phyloP scores from a whole-genome alignment of 2,329 filamentous ascomycete genomes.

The Cryphonectria parasitica region DNA sequence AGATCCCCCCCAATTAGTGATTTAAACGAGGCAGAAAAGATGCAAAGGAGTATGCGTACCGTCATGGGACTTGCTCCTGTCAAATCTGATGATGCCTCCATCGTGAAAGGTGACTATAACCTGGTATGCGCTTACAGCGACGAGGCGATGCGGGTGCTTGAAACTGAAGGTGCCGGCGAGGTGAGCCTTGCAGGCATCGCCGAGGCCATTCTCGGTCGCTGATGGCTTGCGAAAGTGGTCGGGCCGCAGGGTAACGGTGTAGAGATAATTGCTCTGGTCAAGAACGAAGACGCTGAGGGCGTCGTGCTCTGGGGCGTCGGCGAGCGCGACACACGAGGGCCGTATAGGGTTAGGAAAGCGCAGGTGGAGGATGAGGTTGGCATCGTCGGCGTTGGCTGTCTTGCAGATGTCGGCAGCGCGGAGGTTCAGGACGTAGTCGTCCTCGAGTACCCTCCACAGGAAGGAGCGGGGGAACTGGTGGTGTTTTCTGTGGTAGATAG shows the following conservation, averaged over 20 bases:
- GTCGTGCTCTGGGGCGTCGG: conserved; percentile 79
- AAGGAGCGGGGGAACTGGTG: conserved; percentile 81
- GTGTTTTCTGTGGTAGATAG: conserved; percentile 81
- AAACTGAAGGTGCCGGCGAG: conserved; percentile 74
- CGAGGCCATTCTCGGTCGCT: conserved; percentile 73
- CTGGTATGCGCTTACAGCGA: conserved; percentile 73
- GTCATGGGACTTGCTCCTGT: conserved; percentile 56
- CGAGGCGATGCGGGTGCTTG: conserved; percentile 79
- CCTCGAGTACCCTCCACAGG: conserved; percentile 86
- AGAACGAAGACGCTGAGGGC: conserved; percentile 78
- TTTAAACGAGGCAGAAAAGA: not conserved
- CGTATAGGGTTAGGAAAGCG: conserved; percentile 75
- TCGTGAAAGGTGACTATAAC: conserved; percentile 82
- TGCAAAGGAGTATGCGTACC: conserved; percentile 42
- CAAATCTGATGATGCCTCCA: conserved; percentile 74
- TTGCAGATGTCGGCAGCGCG: conserved; percentile 81
- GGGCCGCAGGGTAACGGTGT: conserved; percentile 80
- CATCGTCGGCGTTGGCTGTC: conserved; percentile 66
- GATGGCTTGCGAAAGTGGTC: conserved; percentile 77
- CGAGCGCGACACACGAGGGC: conserved; percentile 78
- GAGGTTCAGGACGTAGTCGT: conserved; percentile 79
- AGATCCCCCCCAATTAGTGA: conserved; percentile 5
- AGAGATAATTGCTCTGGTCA: conserved; percentile 77
- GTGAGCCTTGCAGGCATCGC: conserved; percentile 76
- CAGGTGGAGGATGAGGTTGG: conserved; percentile 76